Evolutionary conservation across 2,329 filamentous ascomycete genomes (phyloP).

Genomic region (Plenodomus lindquistii): DNA sequence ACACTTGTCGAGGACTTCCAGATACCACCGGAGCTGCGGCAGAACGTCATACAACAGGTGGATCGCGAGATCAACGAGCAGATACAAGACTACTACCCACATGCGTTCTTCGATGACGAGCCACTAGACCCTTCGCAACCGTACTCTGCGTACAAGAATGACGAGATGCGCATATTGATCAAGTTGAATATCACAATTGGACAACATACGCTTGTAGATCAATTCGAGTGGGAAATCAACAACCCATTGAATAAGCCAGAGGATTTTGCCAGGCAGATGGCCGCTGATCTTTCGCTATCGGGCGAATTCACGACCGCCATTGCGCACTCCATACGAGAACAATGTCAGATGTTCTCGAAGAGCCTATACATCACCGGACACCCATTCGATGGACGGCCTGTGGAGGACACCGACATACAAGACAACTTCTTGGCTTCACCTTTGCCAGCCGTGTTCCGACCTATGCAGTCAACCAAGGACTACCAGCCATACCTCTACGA

Average conservation of each 20-base stretch:
- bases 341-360: conserved; percentile 90
- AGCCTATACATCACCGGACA: conserved; percentile 92
- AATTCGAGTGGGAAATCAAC: conserved; percentile 99
- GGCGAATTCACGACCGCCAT: conserved; percentile 98
- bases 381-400: conserved; percentile 88
- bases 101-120: conserved; percentile 87
- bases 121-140: conserved; percentile 86
- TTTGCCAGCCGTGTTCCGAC: conserved; percentile 79
- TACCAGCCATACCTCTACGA: conserved; percentile 94
- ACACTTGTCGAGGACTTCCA: conserved; percentile 85
- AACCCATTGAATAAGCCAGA: conserved; percentile 92
- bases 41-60: conserved; percentile 65
- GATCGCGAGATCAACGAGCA: conserved; percentile 82
- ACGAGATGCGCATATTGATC: conserved; percentile 95
- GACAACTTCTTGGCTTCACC: conserved; percentile 85
- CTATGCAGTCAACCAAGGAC: conserved; percentile 90
- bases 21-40: conserved; percentile 69
- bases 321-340: conserved; percentile 95
- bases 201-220: conserved; percentile 88
- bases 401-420: conserved; percentile 89
- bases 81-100: conserved; percentile 89
- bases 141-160: conserved; percentile 95
- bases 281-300: conserved; percentile 83
- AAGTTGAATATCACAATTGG: conserved; percentile 98
- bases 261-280: conserved; percentile 89